These are phyloP conservation scores for Verbena officinalis DNA, from an alignment of 257 asterid species.

Conservation along the genomic window DNA sequence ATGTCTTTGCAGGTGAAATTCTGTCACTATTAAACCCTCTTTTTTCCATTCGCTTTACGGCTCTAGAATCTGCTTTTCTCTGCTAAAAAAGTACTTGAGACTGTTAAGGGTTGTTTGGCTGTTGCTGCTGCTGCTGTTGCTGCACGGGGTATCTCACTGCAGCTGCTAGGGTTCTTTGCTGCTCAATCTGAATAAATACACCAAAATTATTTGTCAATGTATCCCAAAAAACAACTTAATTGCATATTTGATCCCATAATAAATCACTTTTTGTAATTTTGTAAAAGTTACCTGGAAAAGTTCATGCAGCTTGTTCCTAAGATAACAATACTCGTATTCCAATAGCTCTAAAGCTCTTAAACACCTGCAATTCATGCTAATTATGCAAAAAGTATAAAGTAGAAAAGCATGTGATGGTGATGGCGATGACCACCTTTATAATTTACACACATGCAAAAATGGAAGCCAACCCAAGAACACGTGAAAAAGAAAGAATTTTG, in stretches of 20 bases:
- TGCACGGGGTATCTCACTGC: conserved; percentile 72
- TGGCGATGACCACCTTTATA: neutral
- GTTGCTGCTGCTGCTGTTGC: conserved; percentile 31
- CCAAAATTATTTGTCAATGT: neutral
- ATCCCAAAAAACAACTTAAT: neutral
- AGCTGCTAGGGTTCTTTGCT: conserved; percentile 76
- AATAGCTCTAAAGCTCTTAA: conserved; percentile 77
- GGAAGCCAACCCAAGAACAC: neutral
- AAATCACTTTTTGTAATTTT: too few species aligned
- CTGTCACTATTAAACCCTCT: conserved; percentile 33
- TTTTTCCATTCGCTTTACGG: conserved; percentile 20
- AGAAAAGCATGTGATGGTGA: too few species aligned
- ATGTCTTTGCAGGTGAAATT: conserved; percentile 28
- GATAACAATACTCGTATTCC: conserved; percentile 87
- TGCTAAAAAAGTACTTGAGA: neutral
- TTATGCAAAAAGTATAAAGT: too few species aligned
- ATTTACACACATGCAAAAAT: conserved; percentile 6
- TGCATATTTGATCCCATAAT: too few species aligned
- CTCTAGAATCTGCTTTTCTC: neutral
- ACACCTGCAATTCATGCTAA: too few species aligned
- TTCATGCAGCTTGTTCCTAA: conserved; percentile 87
- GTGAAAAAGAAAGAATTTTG: neutral
- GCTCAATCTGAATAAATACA: conserved; percentile 69
- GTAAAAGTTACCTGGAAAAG: conserved; percentile 61
- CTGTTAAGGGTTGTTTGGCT: conserved; percentile 34